A percentile compares a stretch with the other conserved stretches of the same genome.
Evolutionary conservation across 805 yeast species (phyloP).

Genomic region (Starmera caribaea): DNA sequence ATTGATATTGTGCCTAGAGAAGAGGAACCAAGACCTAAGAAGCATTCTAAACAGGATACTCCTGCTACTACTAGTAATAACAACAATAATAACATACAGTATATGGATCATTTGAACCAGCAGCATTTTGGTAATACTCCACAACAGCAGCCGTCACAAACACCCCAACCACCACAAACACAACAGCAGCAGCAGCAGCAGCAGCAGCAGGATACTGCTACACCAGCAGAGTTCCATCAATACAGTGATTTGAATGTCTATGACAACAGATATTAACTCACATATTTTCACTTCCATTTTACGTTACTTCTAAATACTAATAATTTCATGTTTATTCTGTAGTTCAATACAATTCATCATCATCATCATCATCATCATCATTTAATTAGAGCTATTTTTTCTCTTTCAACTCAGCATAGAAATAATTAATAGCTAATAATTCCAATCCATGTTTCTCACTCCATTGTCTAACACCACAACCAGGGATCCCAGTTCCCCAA

Average conservation of each 20-base stretch:
- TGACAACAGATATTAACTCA: conserved; percentile 1
- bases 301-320: too few relatives aligned
- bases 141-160: conserved; percentile 4
- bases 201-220: background rate
- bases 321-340: too few relatives aligned
- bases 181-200: background rate
- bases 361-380: background rate
- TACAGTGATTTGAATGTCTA: conserved; percentile 1
- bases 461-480: conserved; percentile 71
- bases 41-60: conserved; percentile 6
- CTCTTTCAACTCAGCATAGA: conserved; percentile 56
- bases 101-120: conserved; percentile 7
- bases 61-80: conserved; percentile 1
- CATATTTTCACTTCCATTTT: too few relatives aligned
- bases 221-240: background rate
- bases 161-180: background rate
- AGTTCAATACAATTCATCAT: background rate
- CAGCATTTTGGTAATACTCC: conserved; percentile 5
- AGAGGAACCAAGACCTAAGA: conserved; percentile 31
- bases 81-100: conserved; percentile 13
- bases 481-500: conserved; percentile 86
- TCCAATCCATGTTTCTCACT: conserved; percentile 50
- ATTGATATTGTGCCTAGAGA: conserved; percentile 95
- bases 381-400: background rate
- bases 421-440: conserved; percentile 73